Base-by-base conservation (phyloP, 2,329 filamentous ascomycete genomes). In the Verticillium albo-atrum region DNA sequence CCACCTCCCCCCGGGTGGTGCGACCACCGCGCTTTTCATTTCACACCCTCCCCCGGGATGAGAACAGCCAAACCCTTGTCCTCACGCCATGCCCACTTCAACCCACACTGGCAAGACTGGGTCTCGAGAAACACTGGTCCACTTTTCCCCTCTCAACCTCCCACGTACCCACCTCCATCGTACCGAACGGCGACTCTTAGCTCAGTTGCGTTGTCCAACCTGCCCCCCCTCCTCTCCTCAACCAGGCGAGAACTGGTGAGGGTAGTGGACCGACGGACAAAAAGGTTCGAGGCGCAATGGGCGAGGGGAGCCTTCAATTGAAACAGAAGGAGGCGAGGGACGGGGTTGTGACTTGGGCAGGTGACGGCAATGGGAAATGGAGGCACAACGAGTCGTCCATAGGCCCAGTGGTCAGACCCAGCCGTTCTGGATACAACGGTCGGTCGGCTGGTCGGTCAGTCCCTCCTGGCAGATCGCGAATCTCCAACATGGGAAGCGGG, bases 131-230 rank as follows among this genome's bases (percentile, higher is more conserved):
- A 42, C 35, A 35, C 6, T 20, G 54, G 28, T 57, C 62, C 59
- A 26, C 63, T 55, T 12, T 37, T 61, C 58, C 58, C 59, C 53
- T 35, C 37, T 27, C 28, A 50, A 56, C 23, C 26, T 42, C 57
- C 55, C 52, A 26, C 54, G 54, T 30, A 23, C 56, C 56, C 59
- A 54, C 47, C 26, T 55, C 54, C 54, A 56, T 51, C 17, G 52
- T 61, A 62, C 60, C 58, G 60, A 62, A 62, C 60, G 54, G 56
- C 60, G 62, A 63, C 60, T 54, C 50, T 58, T 55, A 55, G 42
- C 54, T 58, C 52, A 52, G 42, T 23, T 47, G 42, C 42, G 42
- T 47, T 47, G 42, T 47, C 42, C 42, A 23, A 47, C 42, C 42
- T 47, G 42, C 42, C 42, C 42, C 37, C 42, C 42, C 20, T 23